These are phyloP conservation scores for Persicaria tinctoria DNA, from an alignment of 148 eudicot genomes.

Conservation along the genomic window DNA sequence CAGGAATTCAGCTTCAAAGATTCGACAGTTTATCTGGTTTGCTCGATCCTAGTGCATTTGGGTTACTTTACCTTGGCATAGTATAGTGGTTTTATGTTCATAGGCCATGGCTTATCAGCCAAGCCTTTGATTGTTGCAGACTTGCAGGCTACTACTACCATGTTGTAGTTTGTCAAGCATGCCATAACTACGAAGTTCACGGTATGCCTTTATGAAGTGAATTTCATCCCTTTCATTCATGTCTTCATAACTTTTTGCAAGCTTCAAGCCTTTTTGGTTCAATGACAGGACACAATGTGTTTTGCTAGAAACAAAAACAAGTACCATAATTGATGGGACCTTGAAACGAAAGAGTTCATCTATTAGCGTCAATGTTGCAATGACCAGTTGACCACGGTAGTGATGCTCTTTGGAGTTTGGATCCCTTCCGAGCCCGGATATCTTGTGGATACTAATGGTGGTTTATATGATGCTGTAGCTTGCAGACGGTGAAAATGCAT, in stretches of 20 bases:
- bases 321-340: too few species aligned
- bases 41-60: neutral
- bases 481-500: too few species aligned
- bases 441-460: too few species aligned
- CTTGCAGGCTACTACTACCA: neutral
- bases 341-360: too few species aligned
- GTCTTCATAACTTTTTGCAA: neutral
- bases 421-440: too few species aligned
- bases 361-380: too few species aligned
- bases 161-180: neutral
- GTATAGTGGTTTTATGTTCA: neutral
- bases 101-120: neutral
- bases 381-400: too few species aligned
- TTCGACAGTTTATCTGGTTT: neutral
- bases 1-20: neutral
- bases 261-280: neutral
- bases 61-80: neutral
- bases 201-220: neutral
- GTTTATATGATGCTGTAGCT: too few species aligned
- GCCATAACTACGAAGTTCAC: neutral
- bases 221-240: neutral
- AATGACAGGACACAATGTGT: neutral
- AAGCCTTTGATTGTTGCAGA: neutral
- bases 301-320: too few species aligned
- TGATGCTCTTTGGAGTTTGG: too few species aligned